These are phyloP conservation scores for Fonsecaea multimorphosa DNA, from an alignment of 2,329 filamentous ascomycete species.

Conservation along the genomic window DNA sequence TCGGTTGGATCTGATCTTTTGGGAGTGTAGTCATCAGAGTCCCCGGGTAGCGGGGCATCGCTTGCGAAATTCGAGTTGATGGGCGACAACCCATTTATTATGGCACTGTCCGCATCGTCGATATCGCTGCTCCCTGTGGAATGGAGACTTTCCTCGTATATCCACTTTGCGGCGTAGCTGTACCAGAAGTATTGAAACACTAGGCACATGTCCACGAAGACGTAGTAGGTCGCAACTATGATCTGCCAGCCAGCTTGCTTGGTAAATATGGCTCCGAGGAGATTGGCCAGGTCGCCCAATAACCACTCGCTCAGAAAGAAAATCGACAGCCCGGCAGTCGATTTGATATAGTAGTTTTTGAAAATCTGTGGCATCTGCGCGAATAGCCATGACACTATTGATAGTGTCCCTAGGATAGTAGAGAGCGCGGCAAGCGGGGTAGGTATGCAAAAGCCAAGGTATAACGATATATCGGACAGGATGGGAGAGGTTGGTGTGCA, in stretches of 20 bases:
- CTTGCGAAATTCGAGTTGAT: conserved; percentile 43
- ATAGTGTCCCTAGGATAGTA: conserved; percentile 64
- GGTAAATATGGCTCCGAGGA: conserved; percentile 68
- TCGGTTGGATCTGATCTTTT: conserved; percentile 29
- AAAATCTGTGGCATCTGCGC: conserved; percentile 73
- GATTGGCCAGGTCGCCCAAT: conserved; percentile 67
- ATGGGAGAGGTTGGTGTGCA: conserved; percentile 67
- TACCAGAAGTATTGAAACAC: conserved; percentile 72
- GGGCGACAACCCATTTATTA: conserved; percentile 48
- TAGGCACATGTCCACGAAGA: conserved; percentile 67
- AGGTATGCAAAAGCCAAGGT: conserved; percentile 68
- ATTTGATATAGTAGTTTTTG: conserved; percentile 69
- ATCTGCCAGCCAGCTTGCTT: conserved; percentile 71
- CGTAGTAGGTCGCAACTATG: conserved; percentile 69
- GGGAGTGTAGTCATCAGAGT: conserved; percentile 21
- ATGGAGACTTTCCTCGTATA: conserved; percentile 45
- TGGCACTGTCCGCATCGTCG: conserved; percentile 41
- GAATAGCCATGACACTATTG: conserved; percentile 72
- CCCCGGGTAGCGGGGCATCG: conserved; percentile 19
- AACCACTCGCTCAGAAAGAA: conserved; percentile 72
- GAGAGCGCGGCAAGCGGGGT: conserved; percentile 68
- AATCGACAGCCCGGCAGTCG: conserved; percentile 68
- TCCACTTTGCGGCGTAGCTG: conserved; percentile 60
- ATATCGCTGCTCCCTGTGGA: conserved; percentile 40
- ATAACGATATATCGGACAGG: conserved; percentile 62